These are phyloP conservation scores for Geotrichum europaeum DNA, from an alignment of 1,139 yeast species.

Conservation along the genomic window DNA sequence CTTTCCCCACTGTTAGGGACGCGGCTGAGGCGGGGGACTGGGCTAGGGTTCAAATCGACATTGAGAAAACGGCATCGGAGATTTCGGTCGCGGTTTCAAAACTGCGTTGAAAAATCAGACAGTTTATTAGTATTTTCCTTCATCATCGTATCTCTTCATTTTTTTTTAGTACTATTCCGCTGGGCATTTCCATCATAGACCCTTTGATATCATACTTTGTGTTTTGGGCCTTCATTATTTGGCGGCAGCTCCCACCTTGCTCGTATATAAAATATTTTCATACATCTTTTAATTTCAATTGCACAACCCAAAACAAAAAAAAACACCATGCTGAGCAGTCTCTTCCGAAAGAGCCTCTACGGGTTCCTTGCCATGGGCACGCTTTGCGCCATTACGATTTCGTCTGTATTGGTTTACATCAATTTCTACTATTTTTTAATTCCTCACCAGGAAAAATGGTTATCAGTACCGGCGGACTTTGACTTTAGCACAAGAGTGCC, in stretches of 20 bases:
- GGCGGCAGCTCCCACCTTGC: no score
- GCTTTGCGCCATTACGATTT: neutral
- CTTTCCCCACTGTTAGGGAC: slow-evolving; percentile 74
- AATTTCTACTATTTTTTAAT: neutral
- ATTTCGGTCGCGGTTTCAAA: neutral
- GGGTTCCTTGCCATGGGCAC: neutral
- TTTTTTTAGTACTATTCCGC: neutral
- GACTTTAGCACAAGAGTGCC: neutral
- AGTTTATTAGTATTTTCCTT: no score
- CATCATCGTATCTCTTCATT: neutral
- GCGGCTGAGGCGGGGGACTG: slow-evolving; percentile 47
- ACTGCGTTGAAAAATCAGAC: neutral
- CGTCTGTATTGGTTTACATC: neutral
- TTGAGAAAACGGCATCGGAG: neutral
- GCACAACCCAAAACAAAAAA: neutral
- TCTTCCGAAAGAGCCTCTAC: neutral
- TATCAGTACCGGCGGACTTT: neutral
- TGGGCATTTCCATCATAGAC: neutral
- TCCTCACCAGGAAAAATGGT: neutral
- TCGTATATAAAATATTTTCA: neutral
- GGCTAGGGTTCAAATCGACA: slow-evolving; percentile 18
- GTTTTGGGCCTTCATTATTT: no score
- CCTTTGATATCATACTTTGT: neutral
- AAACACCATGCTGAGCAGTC: neutral
- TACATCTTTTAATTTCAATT: neutral